Evolutionary conservation across 2,329 filamentous ascomycete species (phyloP), one percentile per base, ranked within the genome.

Genomic region (Cyphellophora attinorum): DNA sequence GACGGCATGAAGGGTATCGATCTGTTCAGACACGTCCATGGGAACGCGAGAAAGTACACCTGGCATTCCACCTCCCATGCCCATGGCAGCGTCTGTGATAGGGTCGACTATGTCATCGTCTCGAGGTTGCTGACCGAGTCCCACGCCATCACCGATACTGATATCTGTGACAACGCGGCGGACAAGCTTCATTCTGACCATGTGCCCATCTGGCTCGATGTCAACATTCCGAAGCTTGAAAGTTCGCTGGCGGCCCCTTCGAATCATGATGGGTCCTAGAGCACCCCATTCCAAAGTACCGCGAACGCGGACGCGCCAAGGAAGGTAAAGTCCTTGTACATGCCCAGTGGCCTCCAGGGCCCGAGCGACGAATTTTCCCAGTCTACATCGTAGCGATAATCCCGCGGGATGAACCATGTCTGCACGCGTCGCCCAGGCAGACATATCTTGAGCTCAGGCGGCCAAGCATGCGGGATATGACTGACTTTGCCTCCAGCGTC

Each of bases 171-270:
- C 17, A 61, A 50, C 15, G 42, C 54, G 11, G 47, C 41, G 39
- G 69, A 72, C 40, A 55, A 70, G 25, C 68, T 67, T 1, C 57
- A 62, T 2, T 72, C 68, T 48, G 69, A 74, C 51, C 69, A 73
- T 54, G 66, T 69, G 11, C 68, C 70, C 1, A 47, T 75, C 5
- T 69, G 59, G 57, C 59, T 63, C 12, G 52, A 53, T 25, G 31
- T 57, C 27, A 31, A 39, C 19, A 11, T 41, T 3, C 14, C 28
- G 11, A 41, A 37, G 21, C 11, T n/a, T n/a, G n/a, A n/a, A n/a
- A n/a, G n/a, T n/a, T n/a, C n/a, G n/a, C n/a, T n/a, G n/a, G 21
- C 21, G 8, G 8, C 8, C 21, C n/a, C 21, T 25, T 25, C 21
- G 21, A 25, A n/a, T 8, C n/a, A 8, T 8, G 21, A 25, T 8